Percentiles rank a stretch among this genome's conserved stretches.
Evolutionary conservation across 495 filamentous ascomycete species (phyloP).

Genomic region (Oidiodendron maius): DNA sequence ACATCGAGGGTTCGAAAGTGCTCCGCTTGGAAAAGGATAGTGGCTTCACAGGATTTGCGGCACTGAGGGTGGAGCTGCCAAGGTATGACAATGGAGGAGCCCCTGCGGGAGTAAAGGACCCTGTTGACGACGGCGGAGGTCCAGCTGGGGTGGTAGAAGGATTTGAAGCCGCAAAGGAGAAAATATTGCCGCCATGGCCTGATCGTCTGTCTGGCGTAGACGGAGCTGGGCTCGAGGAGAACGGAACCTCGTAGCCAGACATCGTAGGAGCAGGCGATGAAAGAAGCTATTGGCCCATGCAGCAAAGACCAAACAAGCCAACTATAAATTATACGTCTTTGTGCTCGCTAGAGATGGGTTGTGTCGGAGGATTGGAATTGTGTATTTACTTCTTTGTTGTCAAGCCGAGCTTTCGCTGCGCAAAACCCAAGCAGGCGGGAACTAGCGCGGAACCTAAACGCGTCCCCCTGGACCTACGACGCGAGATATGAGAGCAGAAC

Average conservation of each 20-base stretch:
- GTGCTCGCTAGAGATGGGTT: too few species aligned
- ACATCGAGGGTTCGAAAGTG: conserved; percentile 21
- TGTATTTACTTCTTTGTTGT: too few species aligned
- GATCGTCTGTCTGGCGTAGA: conserved; percentile 25
- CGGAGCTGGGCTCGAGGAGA: conserved; percentile 23
- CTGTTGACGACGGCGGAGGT: conserved; percentile 60
- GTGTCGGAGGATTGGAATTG: too few species aligned
- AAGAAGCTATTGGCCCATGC: too few species aligned
- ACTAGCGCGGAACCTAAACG: conserved; percentile 11
- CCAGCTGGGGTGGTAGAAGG: conserved; percentile 76
- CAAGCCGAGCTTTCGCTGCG: too few species aligned
- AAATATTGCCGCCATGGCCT: conserved; percentile 13
- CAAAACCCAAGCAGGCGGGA: too few species aligned
- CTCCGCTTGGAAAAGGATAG: conserved; percentile 25
- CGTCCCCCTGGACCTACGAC: conserved; percentile 2
- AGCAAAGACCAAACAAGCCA: too few species aligned
- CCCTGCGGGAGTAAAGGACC: conserved; percentile 70
- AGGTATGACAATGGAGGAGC: conserved; percentile 58
- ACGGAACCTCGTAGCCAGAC: conserved; percentile 18
- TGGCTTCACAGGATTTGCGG: conserved; percentile 32
- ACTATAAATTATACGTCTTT: too few species aligned
- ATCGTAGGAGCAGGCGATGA: conserved; percentile 3
- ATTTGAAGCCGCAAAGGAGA: conserved; percentile 29
- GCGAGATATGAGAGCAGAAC: too few species aligned
- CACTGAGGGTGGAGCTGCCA: conserved; percentile 57